These are phyloP conservation scores for Sicyos edulis DNA, from an alignment of 306 rosid genomes.

Conservation along the genomic window DNA sequence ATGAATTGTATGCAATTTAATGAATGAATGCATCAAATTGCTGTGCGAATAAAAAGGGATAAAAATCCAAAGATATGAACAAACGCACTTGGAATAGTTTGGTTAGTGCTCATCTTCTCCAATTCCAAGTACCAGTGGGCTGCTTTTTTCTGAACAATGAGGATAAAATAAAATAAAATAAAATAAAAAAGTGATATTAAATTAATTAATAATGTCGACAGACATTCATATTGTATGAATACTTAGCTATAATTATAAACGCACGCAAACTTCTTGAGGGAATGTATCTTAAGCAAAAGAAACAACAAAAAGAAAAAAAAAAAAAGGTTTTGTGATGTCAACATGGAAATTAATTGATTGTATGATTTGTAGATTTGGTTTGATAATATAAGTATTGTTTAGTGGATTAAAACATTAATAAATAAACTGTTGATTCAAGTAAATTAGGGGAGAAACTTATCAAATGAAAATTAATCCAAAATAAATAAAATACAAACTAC, in stretches of 20 bases:
- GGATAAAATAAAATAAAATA: not conserved
- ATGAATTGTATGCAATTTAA: not conserved
- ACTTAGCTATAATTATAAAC: not conserved
- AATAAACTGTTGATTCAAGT: too few relatives aligned
- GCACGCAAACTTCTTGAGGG: constrained; percentile 12
- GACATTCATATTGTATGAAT: not conserved
- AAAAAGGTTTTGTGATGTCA: not conserved
- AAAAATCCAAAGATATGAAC: constrained; percentile 8
- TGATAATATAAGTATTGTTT: too few relatives aligned
- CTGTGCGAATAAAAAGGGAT: not conserved
- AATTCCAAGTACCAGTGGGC: constrained; percentile 1
- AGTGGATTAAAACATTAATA: too few relatives aligned
- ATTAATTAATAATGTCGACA: not conserved
- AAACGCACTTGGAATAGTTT: constrained; percentile 16
- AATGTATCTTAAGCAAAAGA: not conserved
- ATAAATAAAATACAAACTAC: too few relatives aligned
- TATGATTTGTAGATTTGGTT: not conserved
- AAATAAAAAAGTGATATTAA: not conserved
- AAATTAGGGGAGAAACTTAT: too few relatives aligned
- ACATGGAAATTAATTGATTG: not conserved
- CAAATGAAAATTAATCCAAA: too few relatives aligned
- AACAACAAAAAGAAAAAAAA: not conserved
- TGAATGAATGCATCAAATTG: not conserved
- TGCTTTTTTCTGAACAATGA: not conserved
- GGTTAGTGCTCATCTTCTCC: constrained; percentile 17